Conservation (phyloP, 176 grass and related monocot species). For the Oryza officinalis region DNA sequence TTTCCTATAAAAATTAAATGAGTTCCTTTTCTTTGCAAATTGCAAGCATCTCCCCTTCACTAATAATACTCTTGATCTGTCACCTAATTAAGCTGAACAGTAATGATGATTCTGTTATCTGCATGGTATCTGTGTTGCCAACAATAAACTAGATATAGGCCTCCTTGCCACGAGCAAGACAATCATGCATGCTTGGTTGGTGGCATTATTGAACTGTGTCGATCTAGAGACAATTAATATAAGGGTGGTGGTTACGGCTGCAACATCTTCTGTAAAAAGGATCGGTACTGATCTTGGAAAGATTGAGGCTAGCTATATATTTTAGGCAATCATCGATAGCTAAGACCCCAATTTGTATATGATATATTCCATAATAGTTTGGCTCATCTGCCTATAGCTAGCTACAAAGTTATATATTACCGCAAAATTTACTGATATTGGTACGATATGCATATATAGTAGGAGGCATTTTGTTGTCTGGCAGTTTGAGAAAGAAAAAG, state of each 20-base stretch:
- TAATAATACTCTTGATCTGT: constrained; percentile 13
- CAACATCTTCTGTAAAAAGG: constrained; percentile 25
- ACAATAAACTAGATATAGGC: constrained; percentile 3
- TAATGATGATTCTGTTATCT: constrained; percentile 23
- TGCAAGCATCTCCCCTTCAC: background rate
- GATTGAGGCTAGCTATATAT: constrained; percentile 11
- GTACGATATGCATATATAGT: background rate
- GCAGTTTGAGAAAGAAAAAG: background rate
- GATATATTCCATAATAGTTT: background rate
- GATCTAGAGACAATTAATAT: background rate
- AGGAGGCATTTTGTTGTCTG: background rate
- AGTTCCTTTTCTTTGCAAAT: background rate
- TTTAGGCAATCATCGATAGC: constrained; percentile 15
- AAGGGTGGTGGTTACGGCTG: constrained; percentile 41
- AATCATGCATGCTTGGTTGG: constrained; percentile 40
- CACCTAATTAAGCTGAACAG: background rate
- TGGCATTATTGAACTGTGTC: constrained; percentile 19
- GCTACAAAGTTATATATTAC: background rate
- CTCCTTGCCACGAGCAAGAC: constrained; percentile 11
- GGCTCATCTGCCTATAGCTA: background rate
- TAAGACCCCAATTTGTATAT: background rate
- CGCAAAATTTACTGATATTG: background rate
- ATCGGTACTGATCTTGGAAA: constrained; percentile 27
- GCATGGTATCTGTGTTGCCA: constrained; percentile 5
- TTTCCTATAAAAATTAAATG: too few species aligned